A percentile compares a stretch with the other conserved stretches of the same genome.
Evolutionary conservation across 1,284 basidiomycete genomes (phyloP).

Genomic region (Sporisorium scitamineum): DNA sequence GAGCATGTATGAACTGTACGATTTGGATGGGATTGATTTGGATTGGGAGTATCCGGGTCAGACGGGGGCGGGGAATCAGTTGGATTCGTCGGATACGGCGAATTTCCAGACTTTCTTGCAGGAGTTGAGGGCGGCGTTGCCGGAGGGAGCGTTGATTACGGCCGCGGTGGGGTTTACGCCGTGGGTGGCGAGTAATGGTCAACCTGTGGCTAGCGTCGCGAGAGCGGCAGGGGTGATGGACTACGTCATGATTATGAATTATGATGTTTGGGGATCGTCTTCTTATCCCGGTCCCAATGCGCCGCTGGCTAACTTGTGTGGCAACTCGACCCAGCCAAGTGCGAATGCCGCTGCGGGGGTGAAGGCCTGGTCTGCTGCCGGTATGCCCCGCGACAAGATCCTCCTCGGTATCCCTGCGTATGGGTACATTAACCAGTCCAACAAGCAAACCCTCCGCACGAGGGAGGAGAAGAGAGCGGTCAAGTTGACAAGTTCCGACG

Average conservation of each 20-base stretch:
- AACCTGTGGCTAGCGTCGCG: slow-evolving; percentile 49
- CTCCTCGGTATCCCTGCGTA: slow-evolving; percentile 59
- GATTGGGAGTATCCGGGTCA: slow-evolving; percentile 73
- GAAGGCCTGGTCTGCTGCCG: slow-evolving; percentile 57
- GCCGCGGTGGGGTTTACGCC: slow-evolving; percentile 50
- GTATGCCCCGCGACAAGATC: slow-evolving; percentile 63
- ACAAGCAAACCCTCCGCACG: slow-evolving; percentile 17
- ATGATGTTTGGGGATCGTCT: slow-evolving; percentile 60
- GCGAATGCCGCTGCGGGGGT: slow-evolving; percentile 59
- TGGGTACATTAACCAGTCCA: slow-evolving; percentile 54
- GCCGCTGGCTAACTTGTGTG: slow-evolving; percentile 61
- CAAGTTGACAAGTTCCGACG: slow-evolving; percentile 20
- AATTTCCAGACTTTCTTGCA: slow-evolving; percentile 61
- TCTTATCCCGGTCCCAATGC: slow-evolving; percentile 57
- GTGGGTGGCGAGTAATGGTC: slow-evolving; percentile 47
- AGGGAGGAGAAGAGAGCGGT: slow-evolving; percentile 22
- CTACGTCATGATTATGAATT: slow-evolving; percentile 66
- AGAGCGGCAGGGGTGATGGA: slow-evolving; percentile 49
- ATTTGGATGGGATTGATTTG: slow-evolving; percentile 75
- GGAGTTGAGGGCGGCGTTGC: slow-evolving; percentile 70
- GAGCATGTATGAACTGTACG: slow-evolving; percentile 71
- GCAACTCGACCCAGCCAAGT: slow-evolving; percentile 55
- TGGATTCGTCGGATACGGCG: slow-evolving; percentile 41
- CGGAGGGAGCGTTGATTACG: slow-evolving; percentile 70
- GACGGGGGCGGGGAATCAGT: slow-evolving; percentile 59